Evolutionary conservation across 176 grass and related monocot genomes (phyloP), one percentile per base, ranked within the genome.

Genomic region (Carex cristatella): DNA sequence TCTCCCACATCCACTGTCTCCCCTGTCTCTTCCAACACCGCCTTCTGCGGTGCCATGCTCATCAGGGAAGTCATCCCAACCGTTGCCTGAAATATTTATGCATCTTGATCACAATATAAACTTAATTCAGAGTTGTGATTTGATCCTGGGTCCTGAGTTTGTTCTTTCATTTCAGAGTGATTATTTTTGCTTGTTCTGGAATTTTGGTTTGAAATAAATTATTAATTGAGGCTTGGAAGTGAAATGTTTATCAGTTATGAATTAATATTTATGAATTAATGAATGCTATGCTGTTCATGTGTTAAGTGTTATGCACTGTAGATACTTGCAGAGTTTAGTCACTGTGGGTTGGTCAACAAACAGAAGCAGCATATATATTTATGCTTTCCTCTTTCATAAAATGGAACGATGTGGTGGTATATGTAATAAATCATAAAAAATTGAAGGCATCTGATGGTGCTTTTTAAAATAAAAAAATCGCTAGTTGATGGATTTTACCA

Each of bases 41-140:
- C 97, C 79, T 94, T 99, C 54, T 99, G 93, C 57, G 97, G 97
- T 55, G 97, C 69, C 91, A 95, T 92, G 79, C 90, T 96, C 93
- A 99, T 90, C 14, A 99, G 84, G 1, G 88, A 82, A 2, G 97
- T 95, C 97, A 99, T 99, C 79, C 91, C 97, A 55, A 81, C 93
- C 19, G 83, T 91, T 19, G 97, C 97, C 97, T 99, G 3, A 68
- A 56, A 83, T 3, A 68, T 83, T 16, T 10, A 3, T 35, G 31
- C 7, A 35, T 57, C 30, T 58, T 40, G 38, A 40, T 40, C 15
- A 10, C 14, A 58, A 79, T 18, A 33, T 33, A 8, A 35, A 18
- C 2, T 58, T 79, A 57, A 8, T 79, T 18, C 5, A 23, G 71
- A 8, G 51, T 33, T 71, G 6, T 46, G 4, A 42, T 70, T 42